Evolutionary conservation across 78 protist species (phyloP), one percentile per base, ranked within the genome.

Genomic region (Cavenderia fasciculata): DNA sequence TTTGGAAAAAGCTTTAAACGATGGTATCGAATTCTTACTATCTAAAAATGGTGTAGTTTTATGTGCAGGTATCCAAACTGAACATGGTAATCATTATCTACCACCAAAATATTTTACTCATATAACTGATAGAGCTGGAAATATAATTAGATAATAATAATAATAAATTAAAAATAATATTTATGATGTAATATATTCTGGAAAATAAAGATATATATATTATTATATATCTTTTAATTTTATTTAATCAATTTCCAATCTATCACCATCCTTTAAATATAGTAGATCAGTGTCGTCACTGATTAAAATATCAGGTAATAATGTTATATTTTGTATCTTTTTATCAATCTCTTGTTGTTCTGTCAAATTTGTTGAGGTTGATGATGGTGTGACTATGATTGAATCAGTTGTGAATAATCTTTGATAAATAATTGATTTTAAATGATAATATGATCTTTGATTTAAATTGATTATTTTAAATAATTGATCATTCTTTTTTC

Each of bases 11-110:
- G 65, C 63, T 14, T 44, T 82, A 8, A 59, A 66, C 1, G 89
- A 82, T 68, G 59, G 46, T 19, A 68, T 82, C 1, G 31, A 11
- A 4, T 68, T 82, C 43, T 82, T 21, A 12, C 34, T 82, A 0
- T 82, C 89, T 25, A 40, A 23, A 19, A 82, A 82, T 43, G 63
- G 72, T 68, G 89, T 82, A 1, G 89, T 57, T 0, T 27, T 82
- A 23, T 66, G 76, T 56, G 52, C 41, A 31, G 89, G 89, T n/a
- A 25, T 44, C 8, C 12, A 49, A 49, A 49, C 54, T 18, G 54
- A 18, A 14, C 40, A 78, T 40, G n/a, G 31, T 7, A 46, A 25
- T 31, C 76, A 75, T 10, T 11, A 63, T 38, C 72, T 82, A 33
- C 66, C 89, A 34, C 18, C 56, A 16, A 41, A 40, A 29, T 82